Conservation (phyloP, 768 basidiomycete genomes). For the Suillus lakei region DNA sequence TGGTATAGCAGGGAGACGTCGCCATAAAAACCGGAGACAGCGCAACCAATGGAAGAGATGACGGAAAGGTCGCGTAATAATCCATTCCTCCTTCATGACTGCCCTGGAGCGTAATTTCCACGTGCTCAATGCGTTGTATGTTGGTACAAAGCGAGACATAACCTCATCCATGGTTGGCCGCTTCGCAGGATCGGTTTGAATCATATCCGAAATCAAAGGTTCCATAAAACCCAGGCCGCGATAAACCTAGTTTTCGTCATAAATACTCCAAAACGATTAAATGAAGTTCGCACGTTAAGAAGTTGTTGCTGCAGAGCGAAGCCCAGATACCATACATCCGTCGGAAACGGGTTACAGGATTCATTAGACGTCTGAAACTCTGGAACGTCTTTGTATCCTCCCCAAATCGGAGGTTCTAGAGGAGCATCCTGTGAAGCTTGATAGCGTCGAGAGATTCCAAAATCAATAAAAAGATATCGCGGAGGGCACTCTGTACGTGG, state of each 20-base stretch:
- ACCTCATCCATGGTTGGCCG: conserved; percentile 24
- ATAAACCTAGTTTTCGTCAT: not conserved
- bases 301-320: not conserved
- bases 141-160: conserved; percentile 14
- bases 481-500: conserved; percentile 29
- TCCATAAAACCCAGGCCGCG: conserved; percentile 36
- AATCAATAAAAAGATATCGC: conserved; percentile 35
- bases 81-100: conserved; percentile 10
- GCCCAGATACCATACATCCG: conserved; percentile 20
- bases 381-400: conserved; percentile 30
- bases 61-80: not conserved
- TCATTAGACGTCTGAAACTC: conserved; percentile 19
- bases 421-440: conserved; percentile 9
- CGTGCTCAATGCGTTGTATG: not conserved
- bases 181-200: conserved; percentile 11
- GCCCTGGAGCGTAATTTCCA: conserved; percentile 19
- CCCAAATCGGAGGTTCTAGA: conserved; percentile 21
- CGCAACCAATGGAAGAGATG: not conserved
- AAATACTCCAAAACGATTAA: not conserved
- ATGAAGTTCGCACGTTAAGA: not conserved
- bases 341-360: conserved; percentile 26
- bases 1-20: not conserved
- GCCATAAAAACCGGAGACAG: conserved; percentile 1
- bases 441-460: conserved; percentile 32
- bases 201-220: conserved; percentile 28